Conservation (phyloP, 2,329 filamentous ascomycete species). For the Parafenestella ontariensis region DNA sequence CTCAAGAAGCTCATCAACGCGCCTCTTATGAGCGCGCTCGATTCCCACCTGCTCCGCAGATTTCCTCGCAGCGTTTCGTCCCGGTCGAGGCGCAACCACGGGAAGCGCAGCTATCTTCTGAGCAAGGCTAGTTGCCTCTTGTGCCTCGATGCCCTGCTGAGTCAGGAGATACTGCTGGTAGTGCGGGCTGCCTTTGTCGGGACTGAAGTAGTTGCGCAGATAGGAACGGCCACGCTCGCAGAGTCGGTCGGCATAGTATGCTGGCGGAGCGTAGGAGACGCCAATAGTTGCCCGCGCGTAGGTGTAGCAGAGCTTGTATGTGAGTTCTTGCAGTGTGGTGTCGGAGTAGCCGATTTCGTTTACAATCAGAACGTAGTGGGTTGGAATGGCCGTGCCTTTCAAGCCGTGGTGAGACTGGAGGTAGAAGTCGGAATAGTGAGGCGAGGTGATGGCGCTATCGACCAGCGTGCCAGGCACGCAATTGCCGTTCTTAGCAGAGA, state of each 20-base stretch:
- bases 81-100: not conserved
- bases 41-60: not conserved
- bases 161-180: not conserved
- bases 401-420: slow-evolving; percentile 37
- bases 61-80: no score
- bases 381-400: slow-evolving; percentile 33
- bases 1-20: not conserved
- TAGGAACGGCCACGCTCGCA: slow-evolving; percentile 42
- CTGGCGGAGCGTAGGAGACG: slow-evolving; percentile 16
- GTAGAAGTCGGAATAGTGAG: slow-evolving; percentile 42
- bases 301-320: slow-evolving; percentile 1
- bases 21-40: not conserved
- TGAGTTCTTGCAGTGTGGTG: not conserved
- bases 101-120: not conserved
- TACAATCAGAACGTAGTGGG: slow-evolving; percentile 30
- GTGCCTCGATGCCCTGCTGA: no score
- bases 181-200: not conserved
- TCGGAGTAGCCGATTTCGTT: not conserved
- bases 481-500: slow-evolving; percentile 14
- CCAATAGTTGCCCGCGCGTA: slow-evolving; percentile 3
- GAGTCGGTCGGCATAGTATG: slow-evolving; percentile 46
- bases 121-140: not conserved
- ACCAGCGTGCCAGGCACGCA: slow-evolving; percentile 32
- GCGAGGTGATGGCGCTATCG: slow-evolving; percentile 30
- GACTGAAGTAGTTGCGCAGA: slow-evolving; percentile 10